phyloP scores from a whole-genome alignment of 2,329 filamentous ascomycete genomes.

The Colletotrichum sansevieriae region DNA sequence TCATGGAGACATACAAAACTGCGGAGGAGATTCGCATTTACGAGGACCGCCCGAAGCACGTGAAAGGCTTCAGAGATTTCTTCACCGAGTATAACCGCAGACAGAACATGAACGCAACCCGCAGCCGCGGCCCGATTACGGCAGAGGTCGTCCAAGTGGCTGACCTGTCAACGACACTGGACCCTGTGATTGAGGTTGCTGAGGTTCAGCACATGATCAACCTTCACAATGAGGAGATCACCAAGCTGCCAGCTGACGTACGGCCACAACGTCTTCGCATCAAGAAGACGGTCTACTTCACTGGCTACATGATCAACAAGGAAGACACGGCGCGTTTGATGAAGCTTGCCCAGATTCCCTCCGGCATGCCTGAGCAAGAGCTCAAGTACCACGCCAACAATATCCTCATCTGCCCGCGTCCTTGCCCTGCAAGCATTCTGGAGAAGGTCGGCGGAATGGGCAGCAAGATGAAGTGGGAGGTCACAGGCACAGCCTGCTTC shows the following conservation, averaged over 20 bases:
- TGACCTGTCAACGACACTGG: slow-evolving; percentile 79
- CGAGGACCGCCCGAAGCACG: slow-evolving; percentile 76
- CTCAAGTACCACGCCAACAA: slow-evolving; percentile 88
- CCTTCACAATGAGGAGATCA: slow-evolving; percentile 78
- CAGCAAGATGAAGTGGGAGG: slow-evolving; percentile 85
- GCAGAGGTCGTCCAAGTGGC: slow-evolving; percentile 90
- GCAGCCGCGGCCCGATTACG: slow-evolving; percentile 73
- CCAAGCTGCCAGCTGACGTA: slow-evolving; percentile 49
- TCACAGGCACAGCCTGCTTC: slow-evolving; percentile 79
- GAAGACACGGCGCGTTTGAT: slow-evolving; percentile 80
- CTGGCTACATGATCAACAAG: slow-evolving; percentile 85
- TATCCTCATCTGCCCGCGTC: slow-evolving; percentile 88
- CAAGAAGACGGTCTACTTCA: slow-evolving; percentile 91
- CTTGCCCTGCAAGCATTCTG: slow-evolving; percentile 78
- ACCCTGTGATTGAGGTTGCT: slow-evolving; percentile 83
- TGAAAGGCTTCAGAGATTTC: slow-evolving; percentile 87
- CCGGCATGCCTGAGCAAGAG: slow-evolving; percentile 74
- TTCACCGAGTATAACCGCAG: slow-evolving; percentile 80
- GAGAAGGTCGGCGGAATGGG: slow-evolving; percentile 90
- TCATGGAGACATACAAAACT: slow-evolving; percentile 87
- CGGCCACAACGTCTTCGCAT: slow-evolving; percentile 71
- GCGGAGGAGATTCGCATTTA: slow-evolving; percentile 87
- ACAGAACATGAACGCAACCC: slow-evolving; percentile 56
- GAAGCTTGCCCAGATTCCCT: slow-evolving; percentile 75
- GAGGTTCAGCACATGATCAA: slow-evolving; percentile 93